Evolutionary conservation across 305 asterid genomes (phyloP).

Genomic region (Fraxinus albicans): DNA sequence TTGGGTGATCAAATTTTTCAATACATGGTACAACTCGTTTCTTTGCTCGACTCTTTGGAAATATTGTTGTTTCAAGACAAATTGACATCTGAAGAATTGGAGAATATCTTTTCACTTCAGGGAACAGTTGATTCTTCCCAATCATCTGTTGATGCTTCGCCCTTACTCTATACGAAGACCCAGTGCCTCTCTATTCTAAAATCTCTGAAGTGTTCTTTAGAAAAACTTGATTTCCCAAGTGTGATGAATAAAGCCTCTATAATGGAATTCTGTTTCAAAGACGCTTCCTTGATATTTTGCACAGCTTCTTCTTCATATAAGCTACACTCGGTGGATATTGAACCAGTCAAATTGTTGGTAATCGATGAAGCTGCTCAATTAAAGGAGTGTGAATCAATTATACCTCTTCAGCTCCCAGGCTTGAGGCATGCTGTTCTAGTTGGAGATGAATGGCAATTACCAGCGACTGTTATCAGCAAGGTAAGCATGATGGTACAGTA

Average conservation of each 20-base stretch:
- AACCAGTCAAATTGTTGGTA: slow-evolving; percentile 49
- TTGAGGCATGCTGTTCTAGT: slow-evolving; percentile 60
- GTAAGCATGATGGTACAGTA: slow-evolving; percentile 27
- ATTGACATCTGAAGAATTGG: slow-evolving; percentile 35
- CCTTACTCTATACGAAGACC: slow-evolving; percentile 32
- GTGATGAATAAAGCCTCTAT: slow-evolving; percentile 4
- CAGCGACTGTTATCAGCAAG: slow-evolving; percentile 58
- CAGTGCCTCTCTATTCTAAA: slow-evolving; percentile 36
- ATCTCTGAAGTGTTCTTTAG: slow-evolving; percentile 34
- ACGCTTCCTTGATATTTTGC: slow-evolving; percentile 58
- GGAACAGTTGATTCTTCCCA: slow-evolving; percentile 6
- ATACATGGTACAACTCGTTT: slow-evolving; percentile 29
- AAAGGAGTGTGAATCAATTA: slow-evolving; percentile 63
- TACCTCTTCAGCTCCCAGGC: slow-evolving; percentile 57
- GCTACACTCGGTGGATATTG: slow-evolving; percentile 37
- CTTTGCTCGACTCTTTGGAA: slow-evolving; percentile 39
- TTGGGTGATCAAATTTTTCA: slow-evolving; percentile 32
- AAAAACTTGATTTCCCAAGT: slow-evolving; percentile 35
- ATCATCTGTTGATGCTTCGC: slow-evolving; percentile 11
- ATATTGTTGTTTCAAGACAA: slow-evolving; percentile 34
- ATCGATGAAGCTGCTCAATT: slow-evolving; percentile 80
- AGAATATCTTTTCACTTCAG: slow-evolving; percentile 27
- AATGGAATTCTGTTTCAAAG: slow-evolving; percentile 42
- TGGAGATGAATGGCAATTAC: slow-evolving; percentile 72
- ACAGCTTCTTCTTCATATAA: slow-evolving; percentile 54